Evolutionary conservation across 352 stramenopile genomes (phyloP), one percentile per base, ranked within the genome.

Genomic region (Stephanocyclus meneghinianus): DNA sequence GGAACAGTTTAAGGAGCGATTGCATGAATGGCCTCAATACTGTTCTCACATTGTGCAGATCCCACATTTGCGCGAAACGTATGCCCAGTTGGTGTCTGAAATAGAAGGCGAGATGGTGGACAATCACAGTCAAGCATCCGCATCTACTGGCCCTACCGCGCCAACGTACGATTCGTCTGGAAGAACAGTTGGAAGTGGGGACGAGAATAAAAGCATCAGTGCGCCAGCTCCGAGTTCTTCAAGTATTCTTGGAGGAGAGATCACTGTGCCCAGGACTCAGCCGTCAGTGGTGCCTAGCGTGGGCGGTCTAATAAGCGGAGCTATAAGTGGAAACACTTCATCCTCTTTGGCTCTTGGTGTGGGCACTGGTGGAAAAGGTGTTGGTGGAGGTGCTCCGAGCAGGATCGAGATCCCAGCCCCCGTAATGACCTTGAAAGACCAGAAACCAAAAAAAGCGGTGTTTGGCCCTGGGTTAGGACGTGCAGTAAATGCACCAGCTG

Each of bases 1-100:
- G 45, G 96, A 99, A 84, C 96, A 99, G 85, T 99, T 99, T 87
- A 97, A 98, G 69, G 92, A 93, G 21, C 90, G 97, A 13, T 87
- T 99, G n/a, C 94, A 96, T 42, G 96, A 99, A 74, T 95, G 98
- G 71, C 97, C 96, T 9, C 96, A 98, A 65, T 99, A 99, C 83
- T 99, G 96, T 83, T 96, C 94, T 30, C 98, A 99, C 72, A 94
- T 99, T 78, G 96, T 98, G 57, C 95, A 98, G 80, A 99, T 99
- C 76, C 95, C 96, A 29, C 96, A 99, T 83, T 86, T 99, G 59
- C 94, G 97, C 68, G 95, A 98, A 59, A 91, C 95, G 13, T 94
- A 98, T 68, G 94, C 94, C 0, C 91, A 97, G 66, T 78, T 97
- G 4, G 92, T 97, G 6, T 48, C 63, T 26, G 90, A 95, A 56